phyloP scores from a whole-genome alignment of 768 basidiomycete genomes.

The Lepiota venenata region DNA sequence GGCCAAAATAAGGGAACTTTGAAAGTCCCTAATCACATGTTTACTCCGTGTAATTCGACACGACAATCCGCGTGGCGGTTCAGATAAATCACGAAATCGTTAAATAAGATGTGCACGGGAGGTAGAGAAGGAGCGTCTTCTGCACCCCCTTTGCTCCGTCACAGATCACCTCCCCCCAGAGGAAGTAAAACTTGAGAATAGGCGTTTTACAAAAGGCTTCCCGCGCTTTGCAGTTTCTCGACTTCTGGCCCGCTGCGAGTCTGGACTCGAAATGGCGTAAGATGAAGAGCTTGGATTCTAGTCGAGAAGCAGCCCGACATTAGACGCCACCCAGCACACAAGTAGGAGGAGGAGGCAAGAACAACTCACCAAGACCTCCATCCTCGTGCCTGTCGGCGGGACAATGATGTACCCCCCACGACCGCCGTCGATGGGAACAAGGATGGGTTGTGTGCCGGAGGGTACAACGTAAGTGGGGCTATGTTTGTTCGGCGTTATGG shows the following conservation, averaged over 20 bases:
- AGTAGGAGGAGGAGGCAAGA: constrained; percentile 10
- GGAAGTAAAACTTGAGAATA: constrained; percentile 5
- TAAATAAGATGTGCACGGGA: too few species aligned
- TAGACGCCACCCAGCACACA: constrained; percentile 5
- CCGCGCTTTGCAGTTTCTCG: not conserved
- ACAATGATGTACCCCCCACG: constrained; percentile 5
- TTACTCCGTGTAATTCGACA: too few species aligned
- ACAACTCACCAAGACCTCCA: constrained; percentile 8
- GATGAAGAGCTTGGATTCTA: not conserved
- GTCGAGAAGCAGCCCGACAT: not conserved
- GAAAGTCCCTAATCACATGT: too few species aligned
- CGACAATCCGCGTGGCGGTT: too few species aligned
- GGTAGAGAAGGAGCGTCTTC: too few species aligned
- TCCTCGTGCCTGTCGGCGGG: constrained; percentile 6
- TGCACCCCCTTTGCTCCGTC: too few species aligned
- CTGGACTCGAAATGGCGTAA: not conserved
- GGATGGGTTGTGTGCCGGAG: not conserved
- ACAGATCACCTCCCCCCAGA: not conserved
- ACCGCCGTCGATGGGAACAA: constrained; percentile 2
- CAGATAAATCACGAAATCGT: too few species aligned
- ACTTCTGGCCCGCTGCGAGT: not conserved
- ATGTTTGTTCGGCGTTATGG: not conserved
- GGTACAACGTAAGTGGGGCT: not conserved
- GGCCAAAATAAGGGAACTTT: too few species aligned
- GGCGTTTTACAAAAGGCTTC: not conserved